phyloP scores from a whole-genome alignment of 164 flowering plant species.

The Echeveria elegans region DNA sequence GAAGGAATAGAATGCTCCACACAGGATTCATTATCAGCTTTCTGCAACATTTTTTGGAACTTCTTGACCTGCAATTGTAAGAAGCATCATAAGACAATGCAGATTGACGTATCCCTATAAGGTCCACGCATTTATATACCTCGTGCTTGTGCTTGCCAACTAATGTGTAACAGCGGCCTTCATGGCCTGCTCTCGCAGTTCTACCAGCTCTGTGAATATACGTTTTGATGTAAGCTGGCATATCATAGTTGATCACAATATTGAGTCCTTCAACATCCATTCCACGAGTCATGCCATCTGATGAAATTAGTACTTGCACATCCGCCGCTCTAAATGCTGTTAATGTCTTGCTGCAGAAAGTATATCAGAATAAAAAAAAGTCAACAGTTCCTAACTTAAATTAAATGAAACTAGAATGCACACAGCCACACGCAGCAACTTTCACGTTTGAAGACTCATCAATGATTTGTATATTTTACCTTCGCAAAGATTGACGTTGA shows the following conservation, averaged over 20 bases:
- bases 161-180: slow-evolving; percentile 80
- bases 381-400: neutral
- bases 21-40: slow-evolving; percentile 49
- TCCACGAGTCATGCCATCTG: slow-evolving; percentile 97
- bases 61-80: slow-evolving; percentile 40
- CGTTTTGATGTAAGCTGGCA: slow-evolving; percentile 66
- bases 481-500: slow-evolving; percentile 72
- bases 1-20: slow-evolving; percentile 40
- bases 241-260: slow-evolving; percentile 78
- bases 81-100: neutral
- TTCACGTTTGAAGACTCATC: neutral
- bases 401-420: neutral
- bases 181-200: slow-evolving; percentile 86
- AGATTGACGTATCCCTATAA: neutral
- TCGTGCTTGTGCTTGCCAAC: slow-evolving; percentile 49
- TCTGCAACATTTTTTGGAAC: slow-evolving; percentile 60
- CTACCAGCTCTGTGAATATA: slow-evolving; percentile 91
- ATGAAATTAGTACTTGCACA: slow-evolving; percentile 69
- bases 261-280: slow-evolving; percentile 89
- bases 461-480: slow-evolving; percentile 42
- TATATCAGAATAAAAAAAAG: neutral
- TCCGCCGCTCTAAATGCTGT: slow-evolving; percentile 63
- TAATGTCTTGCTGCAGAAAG: slow-evolving; percentile 58
- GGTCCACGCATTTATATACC: slow-evolving; percentile 24
- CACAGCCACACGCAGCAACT: neutral